Percentiles rank a stretch among this genome's conserved stretches.
phyloP scores from a whole-genome alignment of 2,329 filamentous ascomycete species.

The Exophiala xenobiotica region DNA sequence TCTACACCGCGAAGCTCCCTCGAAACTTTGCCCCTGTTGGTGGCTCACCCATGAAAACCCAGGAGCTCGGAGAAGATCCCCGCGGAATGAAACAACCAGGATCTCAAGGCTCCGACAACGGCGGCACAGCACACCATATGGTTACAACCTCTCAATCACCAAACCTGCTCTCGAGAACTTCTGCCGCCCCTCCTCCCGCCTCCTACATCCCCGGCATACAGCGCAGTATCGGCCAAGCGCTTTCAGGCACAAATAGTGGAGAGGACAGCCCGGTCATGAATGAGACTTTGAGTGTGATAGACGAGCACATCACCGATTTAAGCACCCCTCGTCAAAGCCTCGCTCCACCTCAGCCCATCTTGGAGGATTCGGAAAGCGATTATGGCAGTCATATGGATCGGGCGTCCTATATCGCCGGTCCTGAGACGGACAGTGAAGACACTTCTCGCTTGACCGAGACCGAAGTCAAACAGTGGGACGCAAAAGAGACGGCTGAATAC shows the following conservation, averaged over 20 bases:
- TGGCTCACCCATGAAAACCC: conserved; percentile 4
- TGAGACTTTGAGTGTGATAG: conserved; percentile 91
- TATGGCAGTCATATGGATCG: conserved; percentile 78
- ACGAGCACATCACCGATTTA: conserved; percentile 94
- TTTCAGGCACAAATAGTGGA: conserved; percentile 50
- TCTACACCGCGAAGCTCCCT: conserved; percentile 31
- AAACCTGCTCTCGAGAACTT: conserved; percentile 35
- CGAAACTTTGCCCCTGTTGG: conserved; percentile 19
- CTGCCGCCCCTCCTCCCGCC: conserved; percentile 38
- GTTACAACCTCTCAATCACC: conserved; percentile 27
- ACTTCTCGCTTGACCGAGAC: conserved; percentile 65
- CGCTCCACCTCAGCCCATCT: conserved; percentile 29
- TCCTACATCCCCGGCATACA: conserved; percentile 41
- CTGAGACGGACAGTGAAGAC: conserved; percentile 94
- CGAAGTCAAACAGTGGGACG: conserved; percentile 77
- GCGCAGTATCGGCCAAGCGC: conserved; percentile 45
- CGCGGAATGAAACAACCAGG: too few species aligned
- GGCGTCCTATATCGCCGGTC: conserved; percentile 84
- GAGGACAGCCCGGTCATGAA: conserved; percentile 79
- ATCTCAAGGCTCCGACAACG: conserved; percentile 17
- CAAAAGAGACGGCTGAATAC: conserved; percentile 82
- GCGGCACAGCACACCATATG: conserved; percentile 21
- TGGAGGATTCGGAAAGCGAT: conserved; percentile 72
- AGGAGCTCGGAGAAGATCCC: conserved; percentile 7
- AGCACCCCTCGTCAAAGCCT: conserved; percentile 59